Evolutionary conservation across 257 asterid genomes (phyloP).

Genomic region (Solanum microdontum): DNA sequence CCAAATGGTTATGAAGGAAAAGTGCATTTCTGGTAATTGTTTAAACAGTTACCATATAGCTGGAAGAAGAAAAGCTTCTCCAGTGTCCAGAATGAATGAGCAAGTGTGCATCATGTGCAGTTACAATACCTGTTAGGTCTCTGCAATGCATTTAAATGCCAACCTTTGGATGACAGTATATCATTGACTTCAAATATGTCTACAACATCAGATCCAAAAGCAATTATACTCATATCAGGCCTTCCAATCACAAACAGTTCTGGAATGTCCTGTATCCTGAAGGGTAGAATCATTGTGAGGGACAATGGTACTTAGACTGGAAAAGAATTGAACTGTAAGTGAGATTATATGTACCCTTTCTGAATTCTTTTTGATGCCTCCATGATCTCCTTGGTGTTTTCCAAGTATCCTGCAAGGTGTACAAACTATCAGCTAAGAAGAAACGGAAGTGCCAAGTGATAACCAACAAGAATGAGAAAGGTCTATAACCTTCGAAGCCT

Average conservation of each 20-base stretch:
- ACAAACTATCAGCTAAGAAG: constrained; percentile 7
- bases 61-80: neutral
- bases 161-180: constrained; percentile 75
- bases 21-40: neutral
- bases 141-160: constrained; percentile 97
- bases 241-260: constrained; percentile 66
- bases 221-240: constrained; percentile 97
- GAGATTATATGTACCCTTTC: constrained; percentile 47
- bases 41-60: neutral
- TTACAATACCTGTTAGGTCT: constrained; percentile 77
- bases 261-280: constrained; percentile 64
- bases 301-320: neutral
- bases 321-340: neutral
- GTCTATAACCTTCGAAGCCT: constrained; percentile 70
- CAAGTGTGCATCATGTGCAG: neutral
- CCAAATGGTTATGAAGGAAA: neutral
- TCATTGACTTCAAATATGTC: constrained; percentile 97
- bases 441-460: neutral
- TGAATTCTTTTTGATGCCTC: constrained; percentile 87
- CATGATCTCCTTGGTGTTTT: constrained; percentile 79
- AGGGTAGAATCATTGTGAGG: neutral
- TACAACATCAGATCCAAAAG: constrained; percentile 68
- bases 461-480: neutral
- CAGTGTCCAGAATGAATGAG: neutral
- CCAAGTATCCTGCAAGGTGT: constrained; percentile 58